Percentiles rank a stretch among this genome's conserved stretches.
Evolutionary conservation across 495 filamentous ascomycete species (phyloP).

Genomic region (Aspergillus mulundensis): DNA sequence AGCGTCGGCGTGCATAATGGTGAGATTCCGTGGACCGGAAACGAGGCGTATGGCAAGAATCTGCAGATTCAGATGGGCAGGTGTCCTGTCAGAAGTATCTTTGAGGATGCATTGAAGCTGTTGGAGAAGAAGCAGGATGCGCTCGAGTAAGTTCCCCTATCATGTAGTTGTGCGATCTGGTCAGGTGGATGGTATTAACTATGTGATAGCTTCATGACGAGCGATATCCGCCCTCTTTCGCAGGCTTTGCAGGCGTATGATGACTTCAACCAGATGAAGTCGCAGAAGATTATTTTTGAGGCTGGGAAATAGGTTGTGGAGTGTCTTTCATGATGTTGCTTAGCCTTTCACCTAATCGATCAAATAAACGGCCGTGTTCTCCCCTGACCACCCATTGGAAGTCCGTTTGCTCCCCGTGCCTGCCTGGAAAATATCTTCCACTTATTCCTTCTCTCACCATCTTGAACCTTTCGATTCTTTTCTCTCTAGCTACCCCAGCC

Average conservation of each 20-base stretch:
- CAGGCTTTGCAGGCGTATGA: constrained; percentile 33
- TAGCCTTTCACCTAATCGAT: too few species aligned
- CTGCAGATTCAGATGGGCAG: constrained; percentile 83
- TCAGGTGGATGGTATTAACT: constrained; percentile 13
- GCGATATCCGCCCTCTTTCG: constrained; percentile 35
- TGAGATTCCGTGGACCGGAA: constrained; percentile 83
- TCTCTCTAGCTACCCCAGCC: too few species aligned
- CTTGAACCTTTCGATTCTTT: too few species aligned
- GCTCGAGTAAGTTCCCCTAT: constrained; percentile 23
- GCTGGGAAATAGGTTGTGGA: constrained; percentile 29
- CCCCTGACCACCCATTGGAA: too few species aligned
- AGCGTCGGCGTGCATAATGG: constrained; percentile 87
- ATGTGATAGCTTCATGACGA: constrained; percentile 30
- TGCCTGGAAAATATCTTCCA: too few species aligned
- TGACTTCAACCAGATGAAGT: constrained; percentile 35
- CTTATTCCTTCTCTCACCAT: too few species aligned
- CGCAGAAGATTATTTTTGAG: constrained; percentile 38
- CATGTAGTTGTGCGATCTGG: too few species aligned
- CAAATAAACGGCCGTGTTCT: too few species aligned
- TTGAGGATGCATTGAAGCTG: constrained; percentile 12
- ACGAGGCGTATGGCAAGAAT: constrained; percentile 86
- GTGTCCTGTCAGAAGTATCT: constrained; percentile 65
- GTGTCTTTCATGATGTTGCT: too few species aligned
- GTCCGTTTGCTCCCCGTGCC: too few species aligned
- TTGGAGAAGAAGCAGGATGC: constrained; percentile 26